Conservation (phyloP, 2,329 filamentous ascomycete species). For the Geosmithia putterillii region DNA sequence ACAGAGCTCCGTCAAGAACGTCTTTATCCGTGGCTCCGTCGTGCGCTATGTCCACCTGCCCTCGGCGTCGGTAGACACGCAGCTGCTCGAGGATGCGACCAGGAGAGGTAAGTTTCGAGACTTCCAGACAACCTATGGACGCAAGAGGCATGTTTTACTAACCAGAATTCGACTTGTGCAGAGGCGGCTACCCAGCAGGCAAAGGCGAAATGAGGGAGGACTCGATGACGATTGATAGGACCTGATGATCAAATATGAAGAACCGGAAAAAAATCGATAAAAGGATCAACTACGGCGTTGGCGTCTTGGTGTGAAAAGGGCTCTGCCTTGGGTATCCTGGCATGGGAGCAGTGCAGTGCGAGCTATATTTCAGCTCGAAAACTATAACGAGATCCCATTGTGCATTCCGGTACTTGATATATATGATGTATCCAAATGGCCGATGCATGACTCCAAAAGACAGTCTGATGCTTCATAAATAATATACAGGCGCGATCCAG, state of each 20-base stretch:
- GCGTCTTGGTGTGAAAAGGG: neutral
- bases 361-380: neutral
- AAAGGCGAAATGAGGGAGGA: conserved; percentile 36
- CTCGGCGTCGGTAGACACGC: conserved; percentile 69
- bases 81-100: conserved; percentile 81
- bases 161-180: conserved; percentile 15
- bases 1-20: conserved; percentile 74
- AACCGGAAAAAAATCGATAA: neutral
- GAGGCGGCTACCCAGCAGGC: conserved; percentile 46
- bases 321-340: neutral
- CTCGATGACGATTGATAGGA: neutral
- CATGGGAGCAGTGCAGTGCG: neutral
- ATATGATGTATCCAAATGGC: neutral
- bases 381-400: neutral
- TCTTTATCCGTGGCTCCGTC: conserved; percentile 88
- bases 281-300: neutral
- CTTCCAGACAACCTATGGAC: neutral
- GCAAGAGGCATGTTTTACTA: neutral
- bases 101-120: conserved; percentile 52
- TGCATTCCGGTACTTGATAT: too few relatives aligned
- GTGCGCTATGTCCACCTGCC: conserved; percentile 89
- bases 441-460: neutral
- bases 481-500: neutral
- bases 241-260: neutral
- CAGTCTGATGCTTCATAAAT: neutral